These are phyloP conservation scores for Silene latifolia DNA, from an alignment of 148 eudicot species.

Conservation along the genomic window DNA sequence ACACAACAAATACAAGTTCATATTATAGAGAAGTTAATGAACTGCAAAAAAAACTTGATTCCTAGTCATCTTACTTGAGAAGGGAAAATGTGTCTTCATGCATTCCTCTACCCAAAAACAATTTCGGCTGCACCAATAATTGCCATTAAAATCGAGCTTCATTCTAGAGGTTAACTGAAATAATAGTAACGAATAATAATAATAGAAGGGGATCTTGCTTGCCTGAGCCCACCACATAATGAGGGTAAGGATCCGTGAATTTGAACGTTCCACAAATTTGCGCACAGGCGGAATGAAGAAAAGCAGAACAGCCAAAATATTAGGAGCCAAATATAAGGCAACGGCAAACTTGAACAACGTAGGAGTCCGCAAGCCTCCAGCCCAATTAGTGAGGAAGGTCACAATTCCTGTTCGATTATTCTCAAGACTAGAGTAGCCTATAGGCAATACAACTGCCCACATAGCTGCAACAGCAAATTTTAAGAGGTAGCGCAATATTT, in stretches of 20 bases:
- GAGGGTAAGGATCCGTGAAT: slow-evolving; percentile 59
- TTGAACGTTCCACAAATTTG: slow-evolving; percentile 75
- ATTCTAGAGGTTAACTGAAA: slow-evolving; percentile 4
- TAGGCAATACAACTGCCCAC: slow-evolving; percentile 90
- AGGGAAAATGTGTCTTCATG: slow-evolving; percentile 91
- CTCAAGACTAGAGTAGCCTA: slow-evolving; percentile 61
- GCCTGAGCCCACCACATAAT: slow-evolving; percentile 99
- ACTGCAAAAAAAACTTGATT: slow-evolving; percentile 1
- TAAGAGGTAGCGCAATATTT: slow-evolving; percentile 79
- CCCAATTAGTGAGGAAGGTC: slow-evolving; percentile 65
- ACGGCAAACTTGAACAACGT: slow-evolving; percentile 61
- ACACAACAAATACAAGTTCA: neutral
- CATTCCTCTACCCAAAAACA: slow-evolving; percentile 96
- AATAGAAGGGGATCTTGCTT: slow-evolving; percentile 29
- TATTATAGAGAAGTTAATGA: neutral
- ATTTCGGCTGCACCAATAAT: slow-evolving; percentile 72
- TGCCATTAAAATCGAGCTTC: neutral
- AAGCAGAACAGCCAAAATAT: slow-evolving; percentile 59
- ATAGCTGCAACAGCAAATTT: slow-evolving; percentile 72
- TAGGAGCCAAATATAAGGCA: slow-evolving; percentile 79
- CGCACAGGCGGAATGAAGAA: slow-evolving; percentile 73
- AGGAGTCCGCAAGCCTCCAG: slow-evolving; percentile 49
- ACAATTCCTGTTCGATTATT: slow-evolving; percentile 61
- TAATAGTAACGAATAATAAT: neutral
- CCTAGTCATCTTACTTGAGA: slow-evolving; percentile 64